These are phyloP conservation scores for Arabidopsis suecica DNA, from an alignment of 345 rosid species.

Conservation along the genomic window DNA sequence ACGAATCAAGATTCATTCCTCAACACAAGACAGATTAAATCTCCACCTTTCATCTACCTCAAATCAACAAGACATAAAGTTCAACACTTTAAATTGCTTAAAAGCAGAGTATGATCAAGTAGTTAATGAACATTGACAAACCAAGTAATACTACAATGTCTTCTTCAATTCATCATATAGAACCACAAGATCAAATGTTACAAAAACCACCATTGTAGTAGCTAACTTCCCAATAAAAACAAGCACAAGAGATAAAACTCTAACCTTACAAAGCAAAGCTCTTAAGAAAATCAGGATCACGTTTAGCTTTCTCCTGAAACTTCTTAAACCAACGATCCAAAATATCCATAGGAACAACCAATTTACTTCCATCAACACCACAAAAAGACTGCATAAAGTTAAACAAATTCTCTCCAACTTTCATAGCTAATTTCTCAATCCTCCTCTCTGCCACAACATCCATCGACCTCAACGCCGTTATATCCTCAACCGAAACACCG, in stretches of 20 bases:
- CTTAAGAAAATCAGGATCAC: slow-evolving; percentile 85
- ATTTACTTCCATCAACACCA: slow-evolving; percentile 80
- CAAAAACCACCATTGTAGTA: not conserved
- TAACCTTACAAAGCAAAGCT: slow-evolving; percentile 63
- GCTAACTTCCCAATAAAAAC: slow-evolving; percentile 4
- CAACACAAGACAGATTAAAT: not conserved
- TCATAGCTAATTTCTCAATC: slow-evolving; percentile 89
- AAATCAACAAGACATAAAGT: not conserved
- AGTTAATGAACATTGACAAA: not conserved
- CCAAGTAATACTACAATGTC: not conserved
- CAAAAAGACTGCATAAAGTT: slow-evolving; percentile 98
- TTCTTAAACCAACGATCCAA: slow-evolving; percentile 97
- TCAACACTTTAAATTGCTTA: not conserved
- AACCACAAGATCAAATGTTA: not conserved
- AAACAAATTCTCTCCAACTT: slow-evolving; percentile 91
- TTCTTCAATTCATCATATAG: not conserved
- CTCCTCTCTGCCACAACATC: slow-evolving; percentile 72
- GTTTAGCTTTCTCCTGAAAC: slow-evolving; percentile 90
- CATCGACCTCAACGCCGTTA: slow-evolving; percentile 70
- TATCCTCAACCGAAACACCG: slow-evolving; percentile 84
- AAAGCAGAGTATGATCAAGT: not conserved
- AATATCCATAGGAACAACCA: slow-evolving; percentile 95
- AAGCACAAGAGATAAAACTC: too few relatives aligned
- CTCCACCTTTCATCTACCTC: not conserved
- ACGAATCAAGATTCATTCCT: not conserved